Conservation (phyloP, 352 stramenopile species). For the Thalassiosira livingstoniorum region DNA sequence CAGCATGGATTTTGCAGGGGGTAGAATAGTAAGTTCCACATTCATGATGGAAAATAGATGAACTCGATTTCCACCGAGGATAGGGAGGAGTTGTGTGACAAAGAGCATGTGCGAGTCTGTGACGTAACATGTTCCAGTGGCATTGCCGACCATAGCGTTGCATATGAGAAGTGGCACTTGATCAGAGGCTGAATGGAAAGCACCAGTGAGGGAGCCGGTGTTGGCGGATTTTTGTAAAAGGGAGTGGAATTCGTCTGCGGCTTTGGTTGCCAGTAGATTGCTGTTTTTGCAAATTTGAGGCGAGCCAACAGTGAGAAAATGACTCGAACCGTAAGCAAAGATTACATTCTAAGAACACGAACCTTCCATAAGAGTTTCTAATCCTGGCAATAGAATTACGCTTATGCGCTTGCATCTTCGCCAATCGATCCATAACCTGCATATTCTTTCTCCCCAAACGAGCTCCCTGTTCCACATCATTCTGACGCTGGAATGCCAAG, state of each 20-base stretch:
- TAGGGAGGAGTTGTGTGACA: constrained; percentile 72
- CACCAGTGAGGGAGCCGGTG: constrained; percentile 54
- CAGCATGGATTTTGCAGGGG: constrained; percentile 65
- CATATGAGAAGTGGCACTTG: constrained; percentile 72
- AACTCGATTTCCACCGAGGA: constrained; percentile 67
- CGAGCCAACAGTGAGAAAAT: not conserved
- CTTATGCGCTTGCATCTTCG: constrained; percentile 83
- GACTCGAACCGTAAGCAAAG: not conserved
- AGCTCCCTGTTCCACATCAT: constrained; percentile 81
- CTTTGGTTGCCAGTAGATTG: constrained; percentile 59
- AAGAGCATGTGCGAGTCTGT: constrained; percentile 77
- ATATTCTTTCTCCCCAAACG: constrained; percentile 84
- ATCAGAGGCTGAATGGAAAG: constrained; percentile 44
- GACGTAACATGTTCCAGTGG: constrained; percentile 75
- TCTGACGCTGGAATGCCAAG: constrained; percentile 77
- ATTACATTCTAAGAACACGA: constrained; percentile 9
- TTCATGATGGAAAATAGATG: constrained; percentile 70
- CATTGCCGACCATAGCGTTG: constrained; percentile 62
- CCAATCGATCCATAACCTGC: constrained; percentile 86
- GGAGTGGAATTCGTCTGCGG: constrained; percentile 70
- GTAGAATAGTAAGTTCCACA: constrained; percentile 73
- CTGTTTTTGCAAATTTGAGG: constrained; percentile 6
- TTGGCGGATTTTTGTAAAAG: constrained; percentile 59
- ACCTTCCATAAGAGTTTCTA: constrained; percentile 59
- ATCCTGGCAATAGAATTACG: constrained; percentile 67